Percentiles rank a stretch among this genome's conserved stretches.
Conservation (phyloP, 106 monocot species). For the Triglochin maritima region DNA sequence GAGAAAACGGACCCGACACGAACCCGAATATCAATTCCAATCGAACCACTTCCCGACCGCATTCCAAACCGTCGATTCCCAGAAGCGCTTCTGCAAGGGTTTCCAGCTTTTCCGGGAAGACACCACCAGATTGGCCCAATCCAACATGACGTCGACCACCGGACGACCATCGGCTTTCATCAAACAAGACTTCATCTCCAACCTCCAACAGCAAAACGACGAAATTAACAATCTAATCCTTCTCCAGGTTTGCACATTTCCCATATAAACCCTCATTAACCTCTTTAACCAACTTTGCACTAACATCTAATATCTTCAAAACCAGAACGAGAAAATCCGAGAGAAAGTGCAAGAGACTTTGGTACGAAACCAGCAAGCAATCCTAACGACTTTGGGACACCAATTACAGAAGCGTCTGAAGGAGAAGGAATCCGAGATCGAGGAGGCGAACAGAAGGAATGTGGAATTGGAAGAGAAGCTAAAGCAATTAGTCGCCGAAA, state of each 20-base stretch:
- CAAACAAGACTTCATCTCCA: conserved; percentile 2
- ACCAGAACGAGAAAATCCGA: neutral
- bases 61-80: neutral
- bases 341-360: neutral
- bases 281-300: neutral
- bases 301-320: neutral
- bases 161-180: neutral
- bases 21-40: neutral
- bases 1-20: conserved; percentile 16
- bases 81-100: neutral
- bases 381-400: conserved; percentile 2
- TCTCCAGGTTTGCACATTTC: neutral
- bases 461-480: conserved; percentile 5
- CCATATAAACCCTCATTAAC: neutral
- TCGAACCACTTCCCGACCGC: neutral
- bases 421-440: conserved; percentile 7
- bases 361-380: neutral
- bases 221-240: conserved; percentile 27
- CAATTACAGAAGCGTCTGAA: neutral
- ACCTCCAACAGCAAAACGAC: conserved; percentile 16
- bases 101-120: neutral
- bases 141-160: conserved; percentile 8
- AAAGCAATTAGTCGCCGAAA: conserved; percentile 6
- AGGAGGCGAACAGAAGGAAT: neutral
- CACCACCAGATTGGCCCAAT: conserved; percentile 5